phyloP scores from a whole-genome alignment of 1,284 basidiomycete genomes.

The Neonothopanus nambi region DNA sequence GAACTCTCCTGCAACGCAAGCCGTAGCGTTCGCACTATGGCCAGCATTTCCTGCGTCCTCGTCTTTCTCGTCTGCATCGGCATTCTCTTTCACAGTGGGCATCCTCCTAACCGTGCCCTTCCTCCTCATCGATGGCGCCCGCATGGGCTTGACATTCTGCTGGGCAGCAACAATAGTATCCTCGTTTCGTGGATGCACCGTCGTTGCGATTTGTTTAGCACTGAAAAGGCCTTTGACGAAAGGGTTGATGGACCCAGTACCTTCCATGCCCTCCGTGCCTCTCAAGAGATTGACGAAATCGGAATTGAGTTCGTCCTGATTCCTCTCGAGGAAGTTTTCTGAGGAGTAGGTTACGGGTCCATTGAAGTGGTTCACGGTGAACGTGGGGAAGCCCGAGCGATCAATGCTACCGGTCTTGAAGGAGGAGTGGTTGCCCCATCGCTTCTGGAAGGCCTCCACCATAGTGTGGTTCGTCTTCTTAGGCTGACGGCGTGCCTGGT shows the following conservation, averaged over 20 bases:
- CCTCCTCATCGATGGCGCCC: conserved; percentile 84
- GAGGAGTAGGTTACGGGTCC: conserved; percentile 91
- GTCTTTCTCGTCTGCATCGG: conserved; percentile 38
- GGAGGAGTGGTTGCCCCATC: conserved; percentile 91
- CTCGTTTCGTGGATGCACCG: conserved; percentile 88
- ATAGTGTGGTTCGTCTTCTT: conserved; percentile 94
- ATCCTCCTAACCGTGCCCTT: conserved; percentile 72
- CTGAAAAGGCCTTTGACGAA: conserved; percentile 93
- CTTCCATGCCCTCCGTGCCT: conserved; percentile 64
- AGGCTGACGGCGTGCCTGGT: conserved; percentile 83
- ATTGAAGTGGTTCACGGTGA: conserved; percentile 91
- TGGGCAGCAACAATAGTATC: conserved; percentile 94
- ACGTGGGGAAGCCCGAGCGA: conserved; percentile 81
- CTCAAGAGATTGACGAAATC: conserved; percentile 91
- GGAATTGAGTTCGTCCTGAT: conserved; percentile 87
- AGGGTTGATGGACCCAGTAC: conserved; percentile 79
- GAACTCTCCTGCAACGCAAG: conserved; percentile 89
- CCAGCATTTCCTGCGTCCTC: conserved; percentile 41
- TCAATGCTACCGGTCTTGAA: conserved; percentile 83
- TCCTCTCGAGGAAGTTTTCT: conserved; percentile 87
- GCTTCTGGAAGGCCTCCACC: conserved; percentile 92
- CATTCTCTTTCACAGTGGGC: conserved; percentile 57
- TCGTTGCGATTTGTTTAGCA: conserved; percentile 84
- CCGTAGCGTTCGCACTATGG: conserved; percentile 34
- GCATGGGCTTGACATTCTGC: conserved; percentile 91